Evolutionary conservation across 2,329 filamentous ascomycete genomes (phyloP).

Genomic region (Talaromyces verruculosus): DNA sequence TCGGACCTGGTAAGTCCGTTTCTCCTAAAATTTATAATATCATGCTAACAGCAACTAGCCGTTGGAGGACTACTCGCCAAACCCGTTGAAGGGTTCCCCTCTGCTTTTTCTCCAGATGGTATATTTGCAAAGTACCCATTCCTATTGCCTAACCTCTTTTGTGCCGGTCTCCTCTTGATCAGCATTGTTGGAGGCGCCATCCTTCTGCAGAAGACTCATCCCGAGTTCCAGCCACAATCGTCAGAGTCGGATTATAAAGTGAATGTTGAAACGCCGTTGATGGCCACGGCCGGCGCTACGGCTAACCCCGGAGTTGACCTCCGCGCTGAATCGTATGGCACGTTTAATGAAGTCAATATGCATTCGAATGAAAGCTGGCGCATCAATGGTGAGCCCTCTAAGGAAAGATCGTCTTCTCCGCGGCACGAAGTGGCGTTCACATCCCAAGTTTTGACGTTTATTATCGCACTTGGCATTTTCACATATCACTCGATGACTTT

Average conservation of each 20-base stretch:
- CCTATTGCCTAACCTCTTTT: conserved; percentile 84
- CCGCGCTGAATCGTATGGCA: conserved; percentile 76
- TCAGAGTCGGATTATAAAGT: conserved; percentile 39
- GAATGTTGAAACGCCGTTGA: conserved; percentile 68
- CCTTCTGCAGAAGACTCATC: conserved; percentile 84
- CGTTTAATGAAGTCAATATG: conserved; percentile 61
- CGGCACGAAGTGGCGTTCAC: conserved; percentile 55
- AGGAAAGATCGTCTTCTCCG: conserved; percentile 32
- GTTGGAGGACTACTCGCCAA: conserved; percentile 86
- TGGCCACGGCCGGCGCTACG: conserved; percentile 72
- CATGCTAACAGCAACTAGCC: conserved; percentile 43
- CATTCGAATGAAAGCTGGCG: conserved; percentile 56
- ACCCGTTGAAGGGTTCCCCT: conserved; percentile 71
- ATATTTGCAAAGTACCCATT: conserved; percentile 81
- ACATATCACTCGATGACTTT: conserved; percentile 95
- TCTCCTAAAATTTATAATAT: conserved; percentile 8
- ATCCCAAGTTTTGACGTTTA: conserved; percentile 68
- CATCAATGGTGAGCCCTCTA: conserved; percentile 48
- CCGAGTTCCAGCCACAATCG: conserved; percentile 66
- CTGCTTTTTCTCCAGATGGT: conserved; percentile 63
- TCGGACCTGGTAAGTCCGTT: conserved; percentile 61
- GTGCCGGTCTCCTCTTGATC: conserved; percentile 70
- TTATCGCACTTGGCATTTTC: conserved; percentile 82
- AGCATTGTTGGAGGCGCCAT: conserved; percentile 81
- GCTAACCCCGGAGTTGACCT: conserved; percentile 72